Percentiles rank a stretch among this genome's conserved stretches.
phyloP scores from a whole-genome alignment of 2,329 filamentous ascomycete genomes.

The Hymenoscyphus scutula region DNA sequence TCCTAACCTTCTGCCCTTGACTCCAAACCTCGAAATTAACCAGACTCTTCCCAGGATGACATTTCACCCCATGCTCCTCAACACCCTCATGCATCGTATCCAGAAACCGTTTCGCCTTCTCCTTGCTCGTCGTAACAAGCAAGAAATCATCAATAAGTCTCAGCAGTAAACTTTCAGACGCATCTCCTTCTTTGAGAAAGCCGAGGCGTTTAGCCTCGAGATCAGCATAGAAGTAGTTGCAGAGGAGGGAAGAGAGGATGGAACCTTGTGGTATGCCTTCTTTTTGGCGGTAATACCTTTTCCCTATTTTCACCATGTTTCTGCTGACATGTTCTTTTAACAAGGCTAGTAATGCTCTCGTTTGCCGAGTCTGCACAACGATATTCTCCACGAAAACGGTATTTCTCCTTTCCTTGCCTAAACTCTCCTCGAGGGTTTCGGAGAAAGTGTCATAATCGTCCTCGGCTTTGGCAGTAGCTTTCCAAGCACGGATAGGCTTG shows the following conservation, averaged over 20 bases:
- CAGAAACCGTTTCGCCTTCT: constrained; percentile 70
- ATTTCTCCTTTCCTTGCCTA: constrained; percentile 46
- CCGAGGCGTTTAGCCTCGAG: constrained; percentile 68
- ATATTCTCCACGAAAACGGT: constrained; percentile 76
- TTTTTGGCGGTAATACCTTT: constrained; percentile 84
- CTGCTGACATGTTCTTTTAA: constrained; percentile 75
- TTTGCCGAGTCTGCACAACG: constrained; percentile 54
- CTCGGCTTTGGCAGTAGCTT: constrained; percentile 29
- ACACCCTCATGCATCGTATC: constrained; percentile 76
- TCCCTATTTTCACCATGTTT: constrained; percentile 86
- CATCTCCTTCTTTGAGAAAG: constrained; percentile 59
- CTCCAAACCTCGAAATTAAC: constrained; percentile 74
- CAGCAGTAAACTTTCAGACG: constrained; percentile 67
- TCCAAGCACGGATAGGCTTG: constrained; percentile 33
- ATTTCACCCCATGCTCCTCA: constrained; percentile 68
- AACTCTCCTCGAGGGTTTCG: constrained; percentile 27
- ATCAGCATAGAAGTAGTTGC: constrained; percentile 94
- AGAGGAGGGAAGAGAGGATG: constrained; percentile 79
- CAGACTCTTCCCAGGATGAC: constrained; percentile 76
- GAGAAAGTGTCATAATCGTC: constrained; percentile 34
- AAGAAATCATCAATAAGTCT: constrained; percentile 92
- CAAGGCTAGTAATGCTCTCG: constrained; percentile 63
- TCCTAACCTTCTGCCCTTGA: constrained; percentile 50
- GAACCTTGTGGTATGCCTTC: constrained; percentile 92
- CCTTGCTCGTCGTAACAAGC: constrained; percentile 70